Conservation (phyloP, 2,329 filamentous ascomycete genomes). For the Drechslerella dactyloides region DNA sequence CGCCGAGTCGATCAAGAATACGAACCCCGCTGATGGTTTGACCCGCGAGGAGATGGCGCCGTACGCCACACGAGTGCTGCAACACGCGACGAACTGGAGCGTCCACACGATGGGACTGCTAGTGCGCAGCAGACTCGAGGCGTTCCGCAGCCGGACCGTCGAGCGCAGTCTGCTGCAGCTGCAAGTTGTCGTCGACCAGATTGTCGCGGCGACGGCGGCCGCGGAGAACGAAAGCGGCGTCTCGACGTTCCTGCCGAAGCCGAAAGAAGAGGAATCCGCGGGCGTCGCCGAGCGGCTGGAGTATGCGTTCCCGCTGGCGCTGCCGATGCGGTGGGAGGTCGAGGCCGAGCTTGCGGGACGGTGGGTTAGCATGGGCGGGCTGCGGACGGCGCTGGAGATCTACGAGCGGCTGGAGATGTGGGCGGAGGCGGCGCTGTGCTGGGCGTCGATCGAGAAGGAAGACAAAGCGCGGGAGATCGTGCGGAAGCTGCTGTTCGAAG, state of each 20-base stretch:
- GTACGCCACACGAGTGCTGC: constrained; percentile 84
- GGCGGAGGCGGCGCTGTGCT: constrained; percentile 92
- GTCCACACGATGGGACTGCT: constrained; percentile 93
- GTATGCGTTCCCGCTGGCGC: constrained; percentile 82
- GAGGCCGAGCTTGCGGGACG: constrained; percentile 89
- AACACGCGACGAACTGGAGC: constrained; percentile 94
- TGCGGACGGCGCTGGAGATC: constrained; percentile 90
- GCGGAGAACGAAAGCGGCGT: constrained; percentile 58
- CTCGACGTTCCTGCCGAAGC: constrained; percentile 60
- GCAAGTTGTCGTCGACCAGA: constrained; percentile 92
- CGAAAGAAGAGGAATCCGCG: constrained; percentile 78
- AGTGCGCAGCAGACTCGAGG: constrained; percentile 86
- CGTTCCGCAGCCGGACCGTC: constrained; percentile 82
- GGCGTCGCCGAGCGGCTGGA: constrained; percentile 75
- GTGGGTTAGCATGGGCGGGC: constrained; percentile 87
- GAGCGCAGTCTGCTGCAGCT: constrained; percentile 90
- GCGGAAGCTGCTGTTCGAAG: constrained; percentile 76
- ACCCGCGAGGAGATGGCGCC: constrained; percentile 93
- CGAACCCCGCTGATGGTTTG: constrained; percentile 79
- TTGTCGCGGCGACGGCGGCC: constrained; percentile 79
- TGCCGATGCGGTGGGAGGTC: constrained; percentile 89
- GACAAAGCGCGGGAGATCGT: constrained; percentile 80
- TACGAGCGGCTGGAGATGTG: constrained; percentile 92
- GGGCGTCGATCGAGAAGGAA: constrained; percentile 78
- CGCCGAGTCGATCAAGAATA: constrained; percentile 89